phyloP scores from a whole-genome alignment of 805 yeast species.

The Cyberlindnera saturnus region DNA sequence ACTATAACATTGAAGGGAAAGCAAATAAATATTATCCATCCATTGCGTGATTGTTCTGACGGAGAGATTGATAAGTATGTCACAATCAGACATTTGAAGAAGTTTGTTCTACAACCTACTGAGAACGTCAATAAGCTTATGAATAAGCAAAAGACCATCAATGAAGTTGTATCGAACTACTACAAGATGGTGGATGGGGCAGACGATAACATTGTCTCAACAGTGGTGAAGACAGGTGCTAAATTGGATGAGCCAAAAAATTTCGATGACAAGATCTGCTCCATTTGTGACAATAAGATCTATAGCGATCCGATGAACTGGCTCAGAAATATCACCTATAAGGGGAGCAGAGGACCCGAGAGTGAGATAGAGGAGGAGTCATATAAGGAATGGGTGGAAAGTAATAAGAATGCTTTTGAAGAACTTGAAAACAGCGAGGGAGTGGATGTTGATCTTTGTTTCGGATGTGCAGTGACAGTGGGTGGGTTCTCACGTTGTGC shows the following conservation, averaged over 20 bases:
- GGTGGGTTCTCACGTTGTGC: slow-evolving; percentile 34
- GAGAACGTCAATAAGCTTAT: slow-evolving; percentile 30
- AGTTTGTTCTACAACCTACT: slow-evolving; percentile 14
- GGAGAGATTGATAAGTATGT: slow-evolving; percentile 61
- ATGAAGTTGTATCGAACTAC: slow-evolving; percentile 71
- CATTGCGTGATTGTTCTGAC: slow-evolving; percentile 67
- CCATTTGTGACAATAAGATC: slow-evolving; percentile 49
- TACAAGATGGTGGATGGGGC: slow-evolving; percentile 66
- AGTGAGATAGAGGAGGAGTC: slow-evolving; percentile 35
- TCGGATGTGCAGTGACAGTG: slow-evolving; percentile 68
- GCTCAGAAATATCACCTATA: slow-evolving; percentile 65
- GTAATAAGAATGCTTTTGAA: slow-evolving; percentile 16
- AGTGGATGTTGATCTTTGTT: slow-evolving; percentile 46
- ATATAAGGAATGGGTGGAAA: slow-evolving; percentile 28
- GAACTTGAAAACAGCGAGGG: slow-evolving; percentile 8
- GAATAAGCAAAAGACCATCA: slow-evolving; percentile 71
- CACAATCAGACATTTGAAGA: slow-evolving; percentile 24
- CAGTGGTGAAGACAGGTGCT: slow-evolving; percentile 85
- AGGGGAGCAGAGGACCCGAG: slow-evolving; percentile 42
- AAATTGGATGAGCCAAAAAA: slow-evolving; percentile 52
- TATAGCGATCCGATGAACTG: slow-evolving; percentile 57
- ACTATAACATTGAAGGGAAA: slow-evolving; percentile 24
- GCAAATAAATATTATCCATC: slow-evolving; percentile 49
- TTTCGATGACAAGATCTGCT: slow-evolving; percentile 34
- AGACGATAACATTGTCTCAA: slow-evolving; percentile 85